Base-by-base conservation (phyloP, 495 filamentous ascomycete genomes). In the Corynascus novoguineensis region DNA sequence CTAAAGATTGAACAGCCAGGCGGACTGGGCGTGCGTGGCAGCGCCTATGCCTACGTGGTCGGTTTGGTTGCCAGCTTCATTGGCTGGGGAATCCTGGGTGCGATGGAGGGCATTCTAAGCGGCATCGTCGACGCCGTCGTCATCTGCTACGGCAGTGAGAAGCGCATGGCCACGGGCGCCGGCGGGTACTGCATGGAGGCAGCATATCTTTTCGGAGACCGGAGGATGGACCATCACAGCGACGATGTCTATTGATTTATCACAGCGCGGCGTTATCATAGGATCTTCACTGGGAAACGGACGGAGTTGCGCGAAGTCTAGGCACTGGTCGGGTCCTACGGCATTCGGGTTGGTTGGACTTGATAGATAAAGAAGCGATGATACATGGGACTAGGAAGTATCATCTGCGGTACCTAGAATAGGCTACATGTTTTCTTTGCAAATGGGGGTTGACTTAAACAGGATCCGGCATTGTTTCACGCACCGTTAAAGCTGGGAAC, bases 1-100 rank as follows among this genome's bases (percentile, higher is more conserved):
- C 72, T 95, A 12, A 71, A 71, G 24, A 73, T 87, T 17, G 68
- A 74, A 17, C 62, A 73, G 10, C 72, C 78, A 2, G 73, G 78
- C 35, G 78, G 77, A 59, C 19, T 56, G n/a, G 62, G 64, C 14
- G 46, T 71, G 19, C 74, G 79, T 0, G 93, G 93, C n/a, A 96
- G 90, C 64, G 75, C 91, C 38, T 98, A 98, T 69, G 93, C 90
- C 19, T 98, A 98, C 68, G 81, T 98, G 40, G 89, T 98, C 5
- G 93, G 92, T 4, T 64, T 98, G 53, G 84, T 97, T 58, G 91
- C 93, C 14, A 89, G 87, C 32, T 86, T 89, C 48, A 97, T 98
- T 60, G 93, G 93, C 9, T 98, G 93, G 90, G 91, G 88, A 21
- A 84, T 97, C 4, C 69, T 98, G 46, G 93, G 93, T n/a, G 88